Conservation (phyloP, 371 early-diverging fungal genomes). For the Basidiobolus meristosporus region DNA sequence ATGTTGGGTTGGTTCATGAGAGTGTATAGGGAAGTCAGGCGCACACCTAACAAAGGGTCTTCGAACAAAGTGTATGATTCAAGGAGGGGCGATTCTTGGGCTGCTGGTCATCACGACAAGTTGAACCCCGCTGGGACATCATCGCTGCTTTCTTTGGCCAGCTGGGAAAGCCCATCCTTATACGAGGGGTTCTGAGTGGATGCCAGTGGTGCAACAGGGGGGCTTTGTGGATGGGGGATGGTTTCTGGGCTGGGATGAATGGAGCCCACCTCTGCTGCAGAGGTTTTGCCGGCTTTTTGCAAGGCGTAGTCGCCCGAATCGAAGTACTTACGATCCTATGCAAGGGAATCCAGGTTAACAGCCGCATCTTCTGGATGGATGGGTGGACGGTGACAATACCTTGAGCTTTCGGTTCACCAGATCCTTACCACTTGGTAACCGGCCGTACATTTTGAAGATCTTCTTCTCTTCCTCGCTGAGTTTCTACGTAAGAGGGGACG, state of each 20-base stretch:
- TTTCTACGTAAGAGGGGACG: conserved; percentile 30
- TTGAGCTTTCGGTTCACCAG: background rate
- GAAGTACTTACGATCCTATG: conserved; percentile 86
- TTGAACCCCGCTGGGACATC: no score
- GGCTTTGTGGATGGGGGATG: conserved; percentile 60
- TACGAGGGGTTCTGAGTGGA: no score
- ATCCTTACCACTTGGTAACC: conserved; percentile 31
- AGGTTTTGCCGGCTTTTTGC: conserved; percentile 79
- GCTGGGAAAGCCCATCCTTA: no score
- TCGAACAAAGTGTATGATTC: no score
- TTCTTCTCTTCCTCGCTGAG: conserved; percentile 53
- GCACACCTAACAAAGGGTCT: no score
- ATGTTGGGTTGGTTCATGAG: no score
- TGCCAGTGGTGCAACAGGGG: no score
- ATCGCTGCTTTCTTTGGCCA: no score
- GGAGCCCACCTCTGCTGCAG: conserved; percentile 54
- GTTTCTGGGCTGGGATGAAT: conserved; percentile 82
- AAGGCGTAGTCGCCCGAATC: conserved; percentile 95
- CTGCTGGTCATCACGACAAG: no score
- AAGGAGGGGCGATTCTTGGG: no score
- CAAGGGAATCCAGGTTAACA: background rate
- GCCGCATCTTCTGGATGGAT: background rate
- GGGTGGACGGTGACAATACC: background rate
- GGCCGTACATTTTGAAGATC: conserved; percentile 68
- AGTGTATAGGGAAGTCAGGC: no score